Evolutionary conservation across 163 green algal species (phyloP), one percentile per base, ranked within the genome.

Genomic region (Chlamydomonas reinhardtii): DNA sequence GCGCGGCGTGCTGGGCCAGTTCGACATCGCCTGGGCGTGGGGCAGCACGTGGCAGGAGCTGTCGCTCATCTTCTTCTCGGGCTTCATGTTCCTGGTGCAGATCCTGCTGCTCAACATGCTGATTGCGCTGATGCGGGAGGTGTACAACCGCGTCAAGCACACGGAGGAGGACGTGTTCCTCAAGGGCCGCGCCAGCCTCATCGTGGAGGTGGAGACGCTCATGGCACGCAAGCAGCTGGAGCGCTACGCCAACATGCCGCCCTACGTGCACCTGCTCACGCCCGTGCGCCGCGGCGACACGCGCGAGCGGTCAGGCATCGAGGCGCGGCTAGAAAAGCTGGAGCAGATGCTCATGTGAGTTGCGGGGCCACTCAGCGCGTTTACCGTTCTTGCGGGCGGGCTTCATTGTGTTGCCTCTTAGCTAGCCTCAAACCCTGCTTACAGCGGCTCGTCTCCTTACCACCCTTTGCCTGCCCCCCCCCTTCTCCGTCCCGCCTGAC

Each of bases 21-120:
- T 84, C 62, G 43, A 87, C 87, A 82, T 76, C 70, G 32, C 43
- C 31, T 81, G 72, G 82, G 71, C 76, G 32, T 76, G 68, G 76
- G 76, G 75, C 76, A 87, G 75, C 71, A 54, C 34, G 31, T 91
- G 87, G 87, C 66, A 82, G 70, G 72, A 82, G 71, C 69, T 91
- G 39, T 39, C 39, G 34, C 66, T 91, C 52, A 85, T 91, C 59
- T 89, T 89, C 76, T 91, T 87, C 82, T 74, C 35, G 15, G 48
- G 39, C 25, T 91, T 91, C 87, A 88, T 91, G 82, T 70, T 84
- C 62, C 32, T 82, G 25, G 83, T 88, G 48, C 89, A 92, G 76
- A 87, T 93, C 72, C 59, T 93, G 68, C 86, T 93, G 74, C 86
- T 93, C 73, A 93, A 91, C 86, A 93, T 93, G 89, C 83, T 93